Evolutionary conservation across 192 early-diverging fungal genomes (phyloP), one percentile per base, ranked within the genome.

Genomic region (Coemansia sp.): DNA sequence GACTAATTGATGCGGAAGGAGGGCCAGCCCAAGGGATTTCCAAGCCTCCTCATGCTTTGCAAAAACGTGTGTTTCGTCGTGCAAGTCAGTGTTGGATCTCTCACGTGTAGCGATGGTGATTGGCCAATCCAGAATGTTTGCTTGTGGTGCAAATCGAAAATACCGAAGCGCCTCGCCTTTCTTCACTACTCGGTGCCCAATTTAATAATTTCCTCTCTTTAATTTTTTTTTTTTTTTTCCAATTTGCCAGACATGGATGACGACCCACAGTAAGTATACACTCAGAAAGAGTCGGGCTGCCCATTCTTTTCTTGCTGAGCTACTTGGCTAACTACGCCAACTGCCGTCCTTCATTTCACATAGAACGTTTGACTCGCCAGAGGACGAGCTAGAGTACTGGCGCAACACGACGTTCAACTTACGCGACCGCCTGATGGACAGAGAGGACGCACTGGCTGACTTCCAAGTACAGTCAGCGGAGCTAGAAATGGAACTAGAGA

Each of bases 301-400:
- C 20, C 2, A 1, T 52, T 52, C 27, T 29, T 29, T 10, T 29
- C 20, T 15, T 27, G 54, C 27, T 31, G 54, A 31, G 54, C 27
- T 31, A 15, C 6, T 3, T 3, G 27, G 13, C 54, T 57, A 57
- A 57, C 54, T 54, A 31, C 15, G 33, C 54, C 3, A 15, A 29
- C 4, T 13, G 0, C 33, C 15, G 12, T 42, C 5, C 49, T 34
- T 38, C 36, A 38, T 47, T 68, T 29, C 31, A 41, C 47, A 5
- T 77, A 77, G 75, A 36, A 74, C 38, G 60, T 90, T 90, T 75
- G 74, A 71, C 43, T 86, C 86, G 52, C 68, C 74, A 36, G 87
- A 89, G 38, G 92, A 91, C 31, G 92, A 92, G 67, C 77, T 89
- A 33, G 88, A 86, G 63, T 91, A 92, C 79, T 94, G 88, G 82